Percentiles rank a stretch among this genome's conserved stretches.
phyloP scores from a whole-genome alignment of 768 basidiomycete genomes.

The Leucosporidium yakuticum region DNA sequence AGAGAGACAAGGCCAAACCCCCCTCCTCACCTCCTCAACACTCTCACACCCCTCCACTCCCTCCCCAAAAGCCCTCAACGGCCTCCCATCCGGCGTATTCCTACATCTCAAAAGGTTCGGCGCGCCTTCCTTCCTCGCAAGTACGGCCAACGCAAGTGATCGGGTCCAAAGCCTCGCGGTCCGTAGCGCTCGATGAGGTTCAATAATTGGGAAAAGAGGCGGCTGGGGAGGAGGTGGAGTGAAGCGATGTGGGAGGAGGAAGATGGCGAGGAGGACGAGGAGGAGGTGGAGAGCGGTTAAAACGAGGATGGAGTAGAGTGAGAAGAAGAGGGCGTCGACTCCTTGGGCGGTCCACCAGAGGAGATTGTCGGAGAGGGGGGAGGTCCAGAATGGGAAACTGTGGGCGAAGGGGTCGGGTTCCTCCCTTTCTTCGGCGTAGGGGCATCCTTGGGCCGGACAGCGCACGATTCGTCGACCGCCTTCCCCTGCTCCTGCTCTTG shows the following conservation, averaged over 20 bases:
- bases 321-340: neutral
- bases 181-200: neutral
- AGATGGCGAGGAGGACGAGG: neutral
- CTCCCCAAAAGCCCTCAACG: neutral
- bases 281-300: neutral
- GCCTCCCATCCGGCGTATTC: neutral
- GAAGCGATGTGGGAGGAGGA: neutral
- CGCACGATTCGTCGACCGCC: neutral
- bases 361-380: too few relatives aligned
- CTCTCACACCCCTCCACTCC: neutral
- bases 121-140: neutral
- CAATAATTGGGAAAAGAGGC: conserved; percentile 2
- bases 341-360: too few relatives aligned
- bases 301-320: neutral
- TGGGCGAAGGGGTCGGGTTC: too few relatives aligned
- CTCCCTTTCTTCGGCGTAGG: neutral
- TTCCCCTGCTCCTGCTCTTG: neutral
- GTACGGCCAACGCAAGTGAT: neutral
- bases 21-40: too few relatives aligned
- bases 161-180: neutral
- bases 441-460: conserved; percentile 6
- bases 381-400: too few relatives aligned
- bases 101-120: conserved; percentile 1
- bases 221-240: neutral
- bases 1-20: too few relatives aligned